Evolutionary conservation across 352 stramenopile genomes (phyloP), one percentile per base, ranked within the genome.

Genomic region (Phytophthora tubulina): DNA sequence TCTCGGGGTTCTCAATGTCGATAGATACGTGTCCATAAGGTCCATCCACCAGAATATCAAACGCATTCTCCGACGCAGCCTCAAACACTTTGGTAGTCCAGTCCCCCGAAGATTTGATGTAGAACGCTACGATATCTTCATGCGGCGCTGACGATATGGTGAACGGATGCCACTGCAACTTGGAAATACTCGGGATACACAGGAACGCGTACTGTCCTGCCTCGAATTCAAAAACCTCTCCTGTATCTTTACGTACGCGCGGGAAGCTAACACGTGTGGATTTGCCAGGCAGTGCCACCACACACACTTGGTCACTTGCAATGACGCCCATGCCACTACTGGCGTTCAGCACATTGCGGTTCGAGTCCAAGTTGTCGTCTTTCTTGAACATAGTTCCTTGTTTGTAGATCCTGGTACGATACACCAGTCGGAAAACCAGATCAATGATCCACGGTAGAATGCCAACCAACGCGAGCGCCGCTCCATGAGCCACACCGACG

Each of bases 81-180:
- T 35, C 44, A 11, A 55, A 21, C 13, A 91, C 70, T 48, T 73
- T 71, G 0, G 54, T 51, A 11, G 86, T 93, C 86, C 84, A 92
- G 54, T 93, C 79, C 3, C 86, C 86, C 0, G 72, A 14, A 1
- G 64, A 51, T 33, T 79, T 82, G 60, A 93, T 83, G 61, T 90
- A 77, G 55, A 95, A 78, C 0, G 65, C 76, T 1, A 90, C 73
- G 46, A 82, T 64, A 39, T 75, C 42, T 79, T 95, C 83, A 32
- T 80, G 65, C 0, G 88, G 86, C 0, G 84, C 76, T 30, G 82
- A 92, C 8, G 85, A 91, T 31, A 97, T 85, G 3, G 84, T 91
- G 73, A 96, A 96, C 15, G 90, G 91, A 67, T 97, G 91, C 89
- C 91, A 97, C 73, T 96, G 67, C 2, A 86, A 39, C 13, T 53